Evolutionary conservation across 768 basidiomycete genomes (phyloP), one percentile per base, ranked within the genome.

Genomic region (Coprinellus micaceus): DNA sequence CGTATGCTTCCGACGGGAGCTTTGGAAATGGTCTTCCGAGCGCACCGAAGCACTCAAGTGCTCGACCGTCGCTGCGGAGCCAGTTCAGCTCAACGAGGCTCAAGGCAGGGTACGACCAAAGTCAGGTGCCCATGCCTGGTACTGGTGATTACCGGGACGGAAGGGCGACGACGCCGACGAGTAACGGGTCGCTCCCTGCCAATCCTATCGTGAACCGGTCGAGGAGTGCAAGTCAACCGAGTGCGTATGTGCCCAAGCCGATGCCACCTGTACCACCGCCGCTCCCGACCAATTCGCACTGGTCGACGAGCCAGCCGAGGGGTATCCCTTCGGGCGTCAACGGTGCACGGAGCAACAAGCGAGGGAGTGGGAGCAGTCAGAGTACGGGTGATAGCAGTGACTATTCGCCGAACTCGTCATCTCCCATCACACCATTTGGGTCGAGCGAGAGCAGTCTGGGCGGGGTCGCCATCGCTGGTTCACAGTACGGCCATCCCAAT

Each of bases 361-460:
- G 91, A 36, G 91, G 88, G 29, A 93, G 91, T 60, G 87, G 89
- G 12, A 91, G 89, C 36, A 93, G 91, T 63, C 84, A 90, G 67
- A 90, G 88, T 12, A 91, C 90, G 10, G 84, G 80, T 9, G 86
- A 82, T 62, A 90, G 87, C 67, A 91, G 90, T 12, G 88, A 91
- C 63, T 90, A 89, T 61, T 92, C 91, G 44, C 89, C 90, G 19
- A 88, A 90, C 62, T 88, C 86, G 60, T 85, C 85, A 15, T 91
- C 89, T n/a, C 91, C 91, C 0, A 83, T 92, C 66, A 93, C 91
- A 24, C 91, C 91, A 17, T 93, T 88, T 66, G 91, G 90, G n/a
- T 92, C 91, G 39, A 91, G 86, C 70, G 91, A 93, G 61, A 88
- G 88, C 25, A 91, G 89, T 9, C 70, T 92, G 50, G 78, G 77